Conservation (phyloP, 768 basidiomycete species). For the Lactifluus volemus region DNA sequence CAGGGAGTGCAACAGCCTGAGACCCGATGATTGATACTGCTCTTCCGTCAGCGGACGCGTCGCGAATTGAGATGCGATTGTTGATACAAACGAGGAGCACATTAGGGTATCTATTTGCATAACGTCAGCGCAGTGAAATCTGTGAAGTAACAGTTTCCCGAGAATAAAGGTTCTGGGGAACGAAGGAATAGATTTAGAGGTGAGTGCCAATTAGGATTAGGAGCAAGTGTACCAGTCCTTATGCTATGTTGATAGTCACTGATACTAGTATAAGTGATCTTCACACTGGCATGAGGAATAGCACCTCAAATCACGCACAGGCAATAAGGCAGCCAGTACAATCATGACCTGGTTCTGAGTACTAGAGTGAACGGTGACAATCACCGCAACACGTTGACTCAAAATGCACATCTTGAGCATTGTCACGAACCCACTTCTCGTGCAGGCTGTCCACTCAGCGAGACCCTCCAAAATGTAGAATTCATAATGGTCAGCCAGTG, state of each 20-base stretch:
- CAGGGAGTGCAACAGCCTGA: neutral
- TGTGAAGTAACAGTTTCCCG: neutral
- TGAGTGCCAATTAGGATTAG: neutral
- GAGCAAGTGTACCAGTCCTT: slow-evolving; percentile 7
- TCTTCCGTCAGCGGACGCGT: neutral
- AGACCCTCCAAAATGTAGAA: too few relatives aligned
- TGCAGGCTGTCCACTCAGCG: too few relatives aligned
- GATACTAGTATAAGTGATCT: neutral
- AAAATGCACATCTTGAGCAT: too few relatives aligned
- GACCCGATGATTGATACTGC: neutral
- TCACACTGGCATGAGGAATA: neutral
- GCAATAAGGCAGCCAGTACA: neutral
- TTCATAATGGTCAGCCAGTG: too few relatives aligned
- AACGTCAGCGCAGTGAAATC: neutral
- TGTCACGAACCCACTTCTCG: too few relatives aligned
- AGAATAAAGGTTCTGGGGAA: neutral
- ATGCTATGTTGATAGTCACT: neutral
- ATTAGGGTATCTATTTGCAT: neutral
- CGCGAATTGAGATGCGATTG: neutral
- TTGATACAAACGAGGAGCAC: too few relatives aligned
- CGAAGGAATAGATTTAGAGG: too few relatives aligned
- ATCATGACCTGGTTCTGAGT: too few relatives aligned
- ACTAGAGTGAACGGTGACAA: too few relatives aligned
- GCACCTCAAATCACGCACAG: neutral
- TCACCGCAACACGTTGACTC: too few relatives aligned